phyloP scores from a whole-genome alignment of 1,139 yeast species.

The Geotrichum macrosporum region DNA sequence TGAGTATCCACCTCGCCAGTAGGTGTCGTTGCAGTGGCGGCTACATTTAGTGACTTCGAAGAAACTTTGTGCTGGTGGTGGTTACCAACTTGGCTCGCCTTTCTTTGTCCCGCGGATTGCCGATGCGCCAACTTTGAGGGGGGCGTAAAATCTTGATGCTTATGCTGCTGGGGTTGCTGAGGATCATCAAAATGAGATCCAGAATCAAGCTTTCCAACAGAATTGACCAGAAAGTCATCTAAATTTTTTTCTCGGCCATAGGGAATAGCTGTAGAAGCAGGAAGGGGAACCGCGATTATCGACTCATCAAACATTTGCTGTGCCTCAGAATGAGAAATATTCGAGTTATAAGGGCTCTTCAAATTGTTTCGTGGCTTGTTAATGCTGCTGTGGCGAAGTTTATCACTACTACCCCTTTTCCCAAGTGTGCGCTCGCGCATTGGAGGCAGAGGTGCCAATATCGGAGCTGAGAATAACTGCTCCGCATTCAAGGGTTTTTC shows the following conservation, averaged over 20 bases:
- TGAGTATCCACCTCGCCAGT: not conserved
- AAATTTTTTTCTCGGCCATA: conserved; percentile 5
- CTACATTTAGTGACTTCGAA: too few relatives aligned
- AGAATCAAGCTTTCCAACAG: conserved; percentile 14
- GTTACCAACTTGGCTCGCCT: not conserved
- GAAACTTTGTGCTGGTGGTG: not conserved
- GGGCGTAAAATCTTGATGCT: not conserved
- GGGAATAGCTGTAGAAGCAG: conserved; percentile 7
- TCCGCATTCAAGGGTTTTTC: too few relatives aligned
- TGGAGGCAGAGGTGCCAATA: conserved; percentile 11
- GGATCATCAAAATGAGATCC: not conserved
- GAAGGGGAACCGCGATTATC: conserved; percentile 12
- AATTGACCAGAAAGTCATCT: conserved; percentile 11
- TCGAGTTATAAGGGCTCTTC: not conserved
- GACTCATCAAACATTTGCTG: not conserved
- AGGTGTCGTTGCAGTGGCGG: not conserved
- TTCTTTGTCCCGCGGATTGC: not conserved
- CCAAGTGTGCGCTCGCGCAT: conserved; percentile 12
- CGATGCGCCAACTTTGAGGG: not conserved
- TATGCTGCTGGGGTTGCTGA: not conserved
- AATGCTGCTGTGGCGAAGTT: not conserved
- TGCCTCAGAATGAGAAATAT: not conserved
- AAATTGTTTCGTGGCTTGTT: not conserved
- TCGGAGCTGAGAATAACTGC: conserved; percentile 3
- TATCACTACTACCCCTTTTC: conserved; percentile 7